Base-by-base conservation (phyloP, 306 rosid genomes). In the Casuarina glauca region DNA sequence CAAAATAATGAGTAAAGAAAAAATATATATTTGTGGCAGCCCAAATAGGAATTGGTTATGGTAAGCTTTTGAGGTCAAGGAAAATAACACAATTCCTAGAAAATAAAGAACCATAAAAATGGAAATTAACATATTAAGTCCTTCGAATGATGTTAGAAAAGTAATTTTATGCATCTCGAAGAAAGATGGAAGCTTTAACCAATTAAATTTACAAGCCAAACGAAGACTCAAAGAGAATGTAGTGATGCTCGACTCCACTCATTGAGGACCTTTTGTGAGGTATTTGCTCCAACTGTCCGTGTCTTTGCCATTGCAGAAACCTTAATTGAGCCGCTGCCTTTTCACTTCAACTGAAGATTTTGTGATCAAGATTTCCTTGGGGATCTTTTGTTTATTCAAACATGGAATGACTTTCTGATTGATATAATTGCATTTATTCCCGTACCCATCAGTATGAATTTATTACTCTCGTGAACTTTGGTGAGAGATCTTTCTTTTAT, bases 381-480 rank as follows among this genome's bases (percentile, higher is more conserved):
- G 67, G 69, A 58, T 51, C 72, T 51, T 77, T 72, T 74, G 60
- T 80, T 74, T 77, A 82, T 74, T 82, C 72, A 79, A 68, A 73
- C 70, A 81, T 77, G 76, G 78, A 73, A 74, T 76, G 72, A 62
- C 38, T 73, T 79, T 78, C 58, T 64, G 67, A 76, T 71, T 51
- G 79, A 72, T 32, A 61, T 69, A 55, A 8, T 70, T 76, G 63
- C 5, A 48, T 66, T 48, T 57, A 77, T 55, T 73, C 73, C 68
- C 60, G 58, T 53, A 52, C 26, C 76, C 79, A 66, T 72, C 82
- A 70, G 71, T 72, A 60, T 38, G 69, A 74, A 75, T 72, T 80
- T 72, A 67, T 66, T 78, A 52, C 74, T 75, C 85, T 83, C 82
- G 89, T 78, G 85, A 81, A 53, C 76, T 35, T 78, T 32, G 61